Conservation (phyloP, 2,329 filamentous ascomycete species). For the Fusarium haematococcum region DNA sequence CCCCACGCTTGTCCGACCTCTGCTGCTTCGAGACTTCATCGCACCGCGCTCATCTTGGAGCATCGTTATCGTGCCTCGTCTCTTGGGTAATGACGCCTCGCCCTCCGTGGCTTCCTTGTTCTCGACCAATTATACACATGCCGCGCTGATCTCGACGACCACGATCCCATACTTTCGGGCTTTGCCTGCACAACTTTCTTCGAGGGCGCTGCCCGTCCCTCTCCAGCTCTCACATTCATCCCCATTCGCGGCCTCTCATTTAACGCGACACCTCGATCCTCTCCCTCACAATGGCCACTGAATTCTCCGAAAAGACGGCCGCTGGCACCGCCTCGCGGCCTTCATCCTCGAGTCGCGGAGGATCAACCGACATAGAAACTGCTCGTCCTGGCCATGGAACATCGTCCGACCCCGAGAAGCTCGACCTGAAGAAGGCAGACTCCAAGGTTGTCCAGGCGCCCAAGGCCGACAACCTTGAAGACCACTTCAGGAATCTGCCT, state of each 20-base stretch:
- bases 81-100: background rate
- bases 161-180: background rate
- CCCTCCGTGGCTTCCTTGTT: background rate
- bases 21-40: background rate
- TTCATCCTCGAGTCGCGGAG: constrained; percentile 51
- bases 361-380: constrained; percentile 47
- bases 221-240: background rate
- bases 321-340: constrained; percentile 41
- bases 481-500: constrained; percentile 72
- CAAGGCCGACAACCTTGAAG: constrained; percentile 55
- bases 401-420: constrained; percentile 29
- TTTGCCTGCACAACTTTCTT: constrained; percentile 4
- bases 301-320: constrained; percentile 42
- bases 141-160: constrained; percentile 14
- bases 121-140: constrained; percentile 1
- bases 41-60: constrained; percentile 4
- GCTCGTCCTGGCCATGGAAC: constrained; percentile 22
- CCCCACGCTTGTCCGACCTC: background rate
- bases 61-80: background rate
- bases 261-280: background rate
- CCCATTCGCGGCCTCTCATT: background rate
- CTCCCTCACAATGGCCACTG: constrained; percentile 35
- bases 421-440: constrained; percentile 56
- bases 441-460: constrained; percentile 53
- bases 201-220: constrained; percentile 18